Conservation (phyloP, 148 eudicot genomes). For the Rhododendron griersonianum region DNA sequence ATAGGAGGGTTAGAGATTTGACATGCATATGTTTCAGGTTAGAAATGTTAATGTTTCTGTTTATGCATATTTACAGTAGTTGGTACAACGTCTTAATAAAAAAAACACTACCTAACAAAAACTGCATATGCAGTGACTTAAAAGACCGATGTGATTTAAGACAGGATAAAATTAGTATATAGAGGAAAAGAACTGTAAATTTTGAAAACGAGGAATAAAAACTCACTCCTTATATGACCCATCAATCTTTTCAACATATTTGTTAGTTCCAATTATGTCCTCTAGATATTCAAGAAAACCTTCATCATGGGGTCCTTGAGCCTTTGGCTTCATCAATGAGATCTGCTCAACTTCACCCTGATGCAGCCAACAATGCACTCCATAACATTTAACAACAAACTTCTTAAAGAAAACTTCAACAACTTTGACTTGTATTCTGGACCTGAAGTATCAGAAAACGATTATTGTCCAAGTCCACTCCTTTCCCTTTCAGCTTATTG, state of each 20-base stretch:
- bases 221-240: conserved; percentile 79
- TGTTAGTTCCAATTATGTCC: conserved; percentile 82
- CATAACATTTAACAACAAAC: too few relatives aligned
- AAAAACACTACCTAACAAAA: too few relatives aligned
- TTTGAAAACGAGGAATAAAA: conserved; percentile 7
- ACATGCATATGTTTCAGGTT: background rate
- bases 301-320: conserved; percentile 90
- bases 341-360: conserved; percentile 95
- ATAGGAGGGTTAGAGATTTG: background rate
- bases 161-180: background rate
- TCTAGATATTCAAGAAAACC: conserved; percentile 89
- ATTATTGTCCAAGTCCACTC: conserved; percentile 96
- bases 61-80: too few relatives aligned
- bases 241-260: conserved; percentile 91
- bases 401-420: too few relatives aligned
- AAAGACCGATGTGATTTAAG: background rate
- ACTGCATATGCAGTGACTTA: too few relatives aligned
- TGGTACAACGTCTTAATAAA: too few relatives aligned
- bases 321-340: conserved; percentile 89
- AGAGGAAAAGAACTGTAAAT: background rate
- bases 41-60: background rate
- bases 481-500: conserved; percentile 77
- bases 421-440: background rate
- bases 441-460: conserved; percentile 99
- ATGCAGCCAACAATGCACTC: conserved; percentile 3